A percentile compares a stretch with the other conserved stretches of the same genome.
Conservation (phyloP, 345 rosid genomes). For the Atalantia buxifolia region DNA sequence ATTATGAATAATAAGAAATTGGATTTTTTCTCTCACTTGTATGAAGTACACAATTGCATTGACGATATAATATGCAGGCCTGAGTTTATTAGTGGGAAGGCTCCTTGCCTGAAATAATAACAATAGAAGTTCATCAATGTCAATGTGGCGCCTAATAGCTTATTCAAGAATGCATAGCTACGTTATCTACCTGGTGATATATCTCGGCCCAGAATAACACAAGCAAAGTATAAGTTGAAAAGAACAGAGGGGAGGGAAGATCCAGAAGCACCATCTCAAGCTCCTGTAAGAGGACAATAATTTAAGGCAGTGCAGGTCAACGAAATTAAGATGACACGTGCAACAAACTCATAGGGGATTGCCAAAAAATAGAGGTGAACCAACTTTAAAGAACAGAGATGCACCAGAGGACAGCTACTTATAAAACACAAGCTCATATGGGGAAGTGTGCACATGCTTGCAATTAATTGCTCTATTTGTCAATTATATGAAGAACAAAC, state of each 20-base stretch:
- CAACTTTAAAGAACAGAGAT: neutral
- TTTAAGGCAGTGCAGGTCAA: conserved; percentile 5
- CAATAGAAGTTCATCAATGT: neutral
- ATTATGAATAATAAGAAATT: neutral
- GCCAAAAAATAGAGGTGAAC: neutral
- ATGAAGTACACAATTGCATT: conserved; percentile 39
- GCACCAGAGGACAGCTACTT: neutral
- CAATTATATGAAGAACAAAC: neutral
- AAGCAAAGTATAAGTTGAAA: conserved; percentile 72
- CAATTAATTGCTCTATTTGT: neutral
- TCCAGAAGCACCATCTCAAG: conserved; percentile 56
- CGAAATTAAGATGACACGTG: neutral
- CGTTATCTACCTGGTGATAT: conserved; percentile 60
- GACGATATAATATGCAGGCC: conserved; percentile 45
- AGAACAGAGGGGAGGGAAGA: conserved; percentile 70
- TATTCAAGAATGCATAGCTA: neutral
- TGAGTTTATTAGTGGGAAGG: conserved; percentile 47
- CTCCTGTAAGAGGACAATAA: conserved; percentile 25
- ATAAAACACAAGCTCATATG: neutral
- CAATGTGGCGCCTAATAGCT: neutral
- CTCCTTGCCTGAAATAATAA: conserved; percentile 43
- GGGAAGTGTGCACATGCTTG: too few species aligned
- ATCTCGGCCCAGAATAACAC: conserved; percentile 90
- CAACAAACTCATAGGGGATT: neutral
- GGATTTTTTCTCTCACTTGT: conserved; percentile 32